These are phyloP conservation scores for Irpex sp. DNA, from an alignment of 1,284 basidiomycete genomes.

Conservation along the genomic window DNA sequence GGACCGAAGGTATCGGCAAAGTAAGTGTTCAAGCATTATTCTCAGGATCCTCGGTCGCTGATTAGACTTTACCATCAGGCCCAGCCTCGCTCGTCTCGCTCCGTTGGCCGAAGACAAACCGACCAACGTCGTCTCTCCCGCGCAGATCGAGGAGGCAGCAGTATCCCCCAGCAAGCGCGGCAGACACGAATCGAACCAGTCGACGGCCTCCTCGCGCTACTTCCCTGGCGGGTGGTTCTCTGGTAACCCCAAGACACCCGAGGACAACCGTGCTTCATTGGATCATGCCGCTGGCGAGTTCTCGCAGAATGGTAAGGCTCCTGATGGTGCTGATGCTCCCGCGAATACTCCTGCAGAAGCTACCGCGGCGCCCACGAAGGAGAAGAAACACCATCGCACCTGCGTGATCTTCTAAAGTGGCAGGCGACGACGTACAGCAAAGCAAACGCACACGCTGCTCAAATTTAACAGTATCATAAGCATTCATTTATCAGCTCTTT, in stretches of 20 bases:
- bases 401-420: conserved; percentile 21
- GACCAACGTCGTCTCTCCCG: conserved; percentile 1
- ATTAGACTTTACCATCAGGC: conserved; percentile 14
- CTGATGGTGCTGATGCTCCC: conserved; percentile 1
- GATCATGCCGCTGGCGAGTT: conserved; percentile 51
- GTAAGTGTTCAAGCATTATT: conserved; percentile 17
- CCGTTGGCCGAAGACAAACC: conserved; percentile 19
- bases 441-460: conserved; percentile 1
- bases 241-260: conserved; percentile 24
- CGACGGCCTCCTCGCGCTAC: conserved; percentile 34
- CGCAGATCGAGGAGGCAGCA: conserved; percentile 14
- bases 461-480: not conserved
- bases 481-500: not conserved
- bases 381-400: conserved; percentile 1
- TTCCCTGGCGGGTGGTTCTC: conserved; percentile 57
- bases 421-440: conserved; percentile 19
- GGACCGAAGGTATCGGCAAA: conserved; percentile 20
- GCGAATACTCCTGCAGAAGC: not conserved
- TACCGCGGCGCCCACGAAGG: not conserved
- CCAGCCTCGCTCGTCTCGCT: conserved; percentile 23
- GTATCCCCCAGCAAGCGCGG: conserved; percentile 25
- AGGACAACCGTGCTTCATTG: conserved; percentile 41
- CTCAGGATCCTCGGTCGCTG: not conserved
- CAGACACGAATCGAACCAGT: conserved; percentile 45
- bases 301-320: conserved; percentile 10